Evolutionary conservation across 2,329 filamentous ascomycete genomes (phyloP), one percentile per base, ranked within the genome.

Genomic region (Nemania diffusa): DNA sequence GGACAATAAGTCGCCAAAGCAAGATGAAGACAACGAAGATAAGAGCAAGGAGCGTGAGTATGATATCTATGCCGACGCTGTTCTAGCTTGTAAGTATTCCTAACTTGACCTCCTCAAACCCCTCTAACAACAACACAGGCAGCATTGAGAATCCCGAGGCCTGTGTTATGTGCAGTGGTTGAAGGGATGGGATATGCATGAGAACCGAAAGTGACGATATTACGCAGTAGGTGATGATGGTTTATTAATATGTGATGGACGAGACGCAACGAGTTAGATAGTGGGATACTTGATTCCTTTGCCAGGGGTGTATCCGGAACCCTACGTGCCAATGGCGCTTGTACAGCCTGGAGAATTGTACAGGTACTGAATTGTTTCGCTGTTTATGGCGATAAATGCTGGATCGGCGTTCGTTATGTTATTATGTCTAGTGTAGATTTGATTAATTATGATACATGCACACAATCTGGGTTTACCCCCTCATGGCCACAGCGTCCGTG

Each of bases 81-180:
- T 92, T 17, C 84, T 99, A 78, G 89, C 90, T 75, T 99, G 96
- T 91, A 84, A 90, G 89, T 85, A 11, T 20, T 46, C n/a, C 37
- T 37, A 1, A 26, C 15, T 20, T 34, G n/a, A 8, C 1, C 20
- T 9, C n/a, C 24, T 24, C 15, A 1, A n/a, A 34, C 44, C 20
- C 62, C 29, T 68, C 76, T 82, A 76, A 84, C 78, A 73, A 75
- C 17, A 29, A 32, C 50, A 75, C 67, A 92, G 90, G 90, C 85
- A 97, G 94, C 83, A 98, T 99, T 80, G 94, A 98, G 79, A 97
- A 98, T 84, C 93, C 91, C 74, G 96, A 99, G 79, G 87, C 91
- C 55, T 99, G 96, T 79, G 79, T 97, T 72, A 98, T 99, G 96
- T 99, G 96, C 90, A 97, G 93, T 82, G 95, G 94, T 84, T 98